Base-by-base conservation (phyloP, 305 asterid species). In the Fraxinus angustifolia region DNA sequence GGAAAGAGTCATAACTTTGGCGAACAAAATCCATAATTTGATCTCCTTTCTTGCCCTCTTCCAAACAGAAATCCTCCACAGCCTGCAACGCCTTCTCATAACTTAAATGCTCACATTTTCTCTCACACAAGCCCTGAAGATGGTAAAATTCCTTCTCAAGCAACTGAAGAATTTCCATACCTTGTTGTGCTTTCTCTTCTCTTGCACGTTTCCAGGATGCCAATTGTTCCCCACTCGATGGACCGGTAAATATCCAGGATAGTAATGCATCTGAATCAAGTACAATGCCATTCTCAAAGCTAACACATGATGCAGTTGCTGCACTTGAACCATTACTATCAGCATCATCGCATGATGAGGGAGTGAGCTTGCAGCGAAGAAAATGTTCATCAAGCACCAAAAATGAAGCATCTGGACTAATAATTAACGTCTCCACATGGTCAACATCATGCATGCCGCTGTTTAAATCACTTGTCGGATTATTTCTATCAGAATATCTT, bases 81-180 rank as follows among this genome's bases (percentile, higher is more conserved):
- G 87, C 88, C 91, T 94, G 98, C 87, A 96, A 83, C 60, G 97
- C 97, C 87, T 91, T 97, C 84, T 94, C 95, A 67, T 94, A 96
- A 85, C 87, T 89, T 84, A 90, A 79, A 78, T 96, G 97, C 86
- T 96, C 98, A 74, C 81, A 82, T 89, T 96, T 96, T 88, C 97
- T 90, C 82, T 92, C 99, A 81, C 97, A 96, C 80, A 91, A 87
- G 78, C 91, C 85, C 90, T 92, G 97, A 81, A 96, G 90, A 82
- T 91, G 91, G 82, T 78, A 85, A 83, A 93, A 91, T 87, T 94
- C 98, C 88, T 96, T 93, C 89, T 91, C 98, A 76, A 94, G 92
- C 81, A 86, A 84, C 89, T 87, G 92, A 77, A 96, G 93, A 84
- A 91, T 89, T 83, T 92, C 97, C 26, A 62, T 76, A 75, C 93